A percentile compares a stretch with the other conserved stretches of the same genome.
These are phyloP conservation scores for button mushroom (Agaricus bisporus) DNA, from an alignment of 768 basidiomycete species.

Conservation along the genomic window DNA sequence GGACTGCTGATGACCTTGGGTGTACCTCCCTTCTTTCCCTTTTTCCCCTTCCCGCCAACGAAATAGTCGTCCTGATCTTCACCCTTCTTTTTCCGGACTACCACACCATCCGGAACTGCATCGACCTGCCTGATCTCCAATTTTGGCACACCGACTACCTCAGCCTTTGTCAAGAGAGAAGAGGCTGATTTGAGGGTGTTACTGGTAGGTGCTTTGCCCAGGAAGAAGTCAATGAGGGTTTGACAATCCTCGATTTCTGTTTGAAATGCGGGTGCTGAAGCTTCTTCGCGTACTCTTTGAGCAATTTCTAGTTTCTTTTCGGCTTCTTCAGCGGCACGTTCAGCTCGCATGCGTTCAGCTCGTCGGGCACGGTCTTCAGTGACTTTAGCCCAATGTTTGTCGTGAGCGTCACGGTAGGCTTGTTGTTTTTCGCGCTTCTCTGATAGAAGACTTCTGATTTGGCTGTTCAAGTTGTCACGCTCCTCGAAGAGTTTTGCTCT, in stretches of 20 bases:
- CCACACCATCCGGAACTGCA: conserved; percentile 55
- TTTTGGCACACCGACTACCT: conserved; percentile 65
- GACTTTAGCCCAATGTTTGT: conserved; percentile 76
- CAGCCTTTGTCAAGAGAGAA: conserved; percentile 29
- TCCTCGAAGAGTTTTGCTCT: conserved; percentile 84
- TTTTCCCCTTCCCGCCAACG: conserved; percentile 62
- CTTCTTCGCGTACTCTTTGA: conserved; percentile 83
- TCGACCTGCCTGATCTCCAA: conserved; percentile 86
- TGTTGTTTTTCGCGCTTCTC: conserved; percentile 71
- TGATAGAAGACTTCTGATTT: conserved; percentile 65
- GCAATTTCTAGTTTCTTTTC: conserved; percentile 76
- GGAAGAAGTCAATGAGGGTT: conserved; percentile 83
- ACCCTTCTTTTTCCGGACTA: conserved; percentile 88
- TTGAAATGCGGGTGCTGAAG: conserved; percentile 84
- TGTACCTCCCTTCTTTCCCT: conserved; percentile 41
- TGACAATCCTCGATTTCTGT: conserved; percentile 95
- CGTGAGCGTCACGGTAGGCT: conserved; percentile 75
- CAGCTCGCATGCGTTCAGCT: conserved; percentile 69
- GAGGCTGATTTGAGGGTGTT: conserved; percentile 13
- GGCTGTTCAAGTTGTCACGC: conserved; percentile 64
- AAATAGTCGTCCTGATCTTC: conserved; percentile 82
- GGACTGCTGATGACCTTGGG: conserved; percentile 31
- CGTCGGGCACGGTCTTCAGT: conserved; percentile 85
- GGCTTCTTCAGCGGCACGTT: conserved; percentile 72
- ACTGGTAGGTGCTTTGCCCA: conserved; percentile 44